Evolutionary conservation across 129 eudicot species (phyloP), one percentile per base, ranked within the genome.

Genomic region (Flaveria trinervia): DNA sequence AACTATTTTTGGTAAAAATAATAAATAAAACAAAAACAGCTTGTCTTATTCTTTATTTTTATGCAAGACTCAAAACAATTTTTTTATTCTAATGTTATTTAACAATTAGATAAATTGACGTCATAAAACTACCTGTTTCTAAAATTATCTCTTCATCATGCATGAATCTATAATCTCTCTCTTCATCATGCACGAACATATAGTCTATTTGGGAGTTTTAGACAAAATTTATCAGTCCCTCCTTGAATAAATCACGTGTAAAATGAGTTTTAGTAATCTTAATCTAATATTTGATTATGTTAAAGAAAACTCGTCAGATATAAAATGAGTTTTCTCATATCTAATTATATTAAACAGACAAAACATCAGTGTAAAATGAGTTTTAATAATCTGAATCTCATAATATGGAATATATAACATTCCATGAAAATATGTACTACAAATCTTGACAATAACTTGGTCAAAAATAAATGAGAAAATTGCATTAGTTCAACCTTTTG

Each of bases 401-500:
- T 55, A 55, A 55, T 23, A 56, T 2, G 22, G 10, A 5, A 28
- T 12, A 60, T 28, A 15, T 25, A 26, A 30, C 44, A 11, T 61
- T 25, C 9, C 41, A 22, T 20, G 39, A 16, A 73, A 13, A 23
- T 46, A 26, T 25, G 65, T 57, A 52, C 6, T 22, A 50, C 26
- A 61, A 30, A 45, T 15, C 30, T 50, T 51, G 22, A 48, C 9
- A 30, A 65, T 46, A 51, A 76, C 7, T 50, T 17, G 7, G 18
- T 51, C 72, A 65, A 46, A 76, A 30, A 65, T 50, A 28, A n/a
- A 54, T 62, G 66, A 26, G 36, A 72, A 64, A 72, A 51, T 72
- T 59, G 30, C 73, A 72, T 79, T 64, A 64, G 68, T 62, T 50
- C 69, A 20, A 55, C 30, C 69, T 68, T 26, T 68, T 56, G 45